Conservation (phyloP, 139 green algal species). For the Desmodesmus armatus region DNA sequence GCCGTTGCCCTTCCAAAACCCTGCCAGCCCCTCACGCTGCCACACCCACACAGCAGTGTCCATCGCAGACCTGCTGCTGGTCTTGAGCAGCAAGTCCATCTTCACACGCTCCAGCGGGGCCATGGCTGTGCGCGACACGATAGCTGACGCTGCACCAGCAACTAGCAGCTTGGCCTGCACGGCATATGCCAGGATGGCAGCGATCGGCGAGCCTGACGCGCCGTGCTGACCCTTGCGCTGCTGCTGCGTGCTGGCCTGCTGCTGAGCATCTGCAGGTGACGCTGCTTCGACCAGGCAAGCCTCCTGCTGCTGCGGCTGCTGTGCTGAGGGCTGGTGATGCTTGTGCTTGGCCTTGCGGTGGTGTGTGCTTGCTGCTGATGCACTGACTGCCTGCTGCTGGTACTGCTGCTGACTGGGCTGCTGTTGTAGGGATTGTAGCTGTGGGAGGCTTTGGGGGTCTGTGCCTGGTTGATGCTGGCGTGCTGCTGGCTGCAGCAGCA, state of each 20-base stretch:
- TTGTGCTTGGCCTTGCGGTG: too few species aligned
- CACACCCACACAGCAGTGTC: constrained; percentile 49
- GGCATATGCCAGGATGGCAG: background rate
- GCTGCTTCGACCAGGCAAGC: too few species aligned
- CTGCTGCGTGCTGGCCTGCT: constrained; percentile 1
- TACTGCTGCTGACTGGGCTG: background rate
- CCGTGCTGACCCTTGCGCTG: background rate
- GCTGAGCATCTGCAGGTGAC: background rate
- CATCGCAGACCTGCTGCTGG: constrained; percentile 9
- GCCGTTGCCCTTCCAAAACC: constrained; percentile 79
- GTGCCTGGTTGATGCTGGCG: background rate
- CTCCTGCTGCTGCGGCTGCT: background rate
- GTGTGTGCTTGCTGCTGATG: too few species aligned
- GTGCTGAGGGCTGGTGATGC: too few species aligned
- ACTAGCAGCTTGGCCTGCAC: constrained; percentile 53
- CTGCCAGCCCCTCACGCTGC: constrained; percentile 56
- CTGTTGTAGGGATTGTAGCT: background rate
- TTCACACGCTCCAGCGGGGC: constrained; percentile 72
- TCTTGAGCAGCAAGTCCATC: constrained; percentile 75
- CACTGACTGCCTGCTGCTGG: constrained; percentile 3
- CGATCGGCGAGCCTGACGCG: background rate
- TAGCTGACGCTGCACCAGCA: constrained; percentile 63
- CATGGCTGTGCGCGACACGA: constrained; percentile 74
- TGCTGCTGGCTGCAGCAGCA: constrained; percentile 5
- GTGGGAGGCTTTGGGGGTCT: background rate